A percentile compares a stretch with the other conserved stretches of the same genome.
phyloP scores from a whole-genome alignment of 2,329 filamentous ascomycete genomes.

The Corinectria fuckeliana region DNA sequence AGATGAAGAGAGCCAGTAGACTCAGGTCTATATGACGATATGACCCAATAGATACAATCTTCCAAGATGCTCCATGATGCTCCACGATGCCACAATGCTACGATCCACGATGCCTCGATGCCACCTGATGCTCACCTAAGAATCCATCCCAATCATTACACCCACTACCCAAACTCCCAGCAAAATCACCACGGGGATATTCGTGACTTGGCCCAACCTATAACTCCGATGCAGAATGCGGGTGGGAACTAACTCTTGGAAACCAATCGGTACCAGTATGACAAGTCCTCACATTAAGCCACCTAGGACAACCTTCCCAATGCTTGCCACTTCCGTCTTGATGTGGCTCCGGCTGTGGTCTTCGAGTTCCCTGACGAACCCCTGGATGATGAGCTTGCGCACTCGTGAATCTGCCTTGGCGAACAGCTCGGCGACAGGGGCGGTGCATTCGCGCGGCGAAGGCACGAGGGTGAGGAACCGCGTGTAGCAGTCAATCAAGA shows the following conservation, averaged over 20 bases:
- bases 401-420: conserved; percentile 86
- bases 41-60: too few species aligned
- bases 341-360: conserved; percentile 79
- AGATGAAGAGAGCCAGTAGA: background rate
- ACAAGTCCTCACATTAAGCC: conserved; percentile 69
- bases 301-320: conserved; percentile 88
- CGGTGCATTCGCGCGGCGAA: conserved; percentile 75
- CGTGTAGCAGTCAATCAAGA: conserved; percentile 90
- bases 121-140: background rate
- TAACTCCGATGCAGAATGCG: conserved; percentile 28
- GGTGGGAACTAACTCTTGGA: conserved; percentile 7
- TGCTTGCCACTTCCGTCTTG: conserved; percentile 81
- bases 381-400: conserved; percentile 86
- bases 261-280: background rate
- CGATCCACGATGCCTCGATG: background rate
- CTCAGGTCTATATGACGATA: background rate
- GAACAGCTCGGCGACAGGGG: conserved; percentile 81
- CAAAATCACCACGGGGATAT: conserved; percentile 30
- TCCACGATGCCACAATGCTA: too few species aligned
- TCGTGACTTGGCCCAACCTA: conserved; percentile 24
- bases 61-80: too few species aligned
- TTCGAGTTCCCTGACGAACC: conserved; percentile 91
- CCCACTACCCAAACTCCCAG: conserved; percentile 27
- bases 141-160: conserved; percentile 1
- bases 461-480: conserved; percentile 77